Percentiles rank a stretch among this genome's conserved stretches.
Evolutionary conservation across 75 land plant species (phyloP).

Genomic region (Chamaecyparis obtusa): DNA sequence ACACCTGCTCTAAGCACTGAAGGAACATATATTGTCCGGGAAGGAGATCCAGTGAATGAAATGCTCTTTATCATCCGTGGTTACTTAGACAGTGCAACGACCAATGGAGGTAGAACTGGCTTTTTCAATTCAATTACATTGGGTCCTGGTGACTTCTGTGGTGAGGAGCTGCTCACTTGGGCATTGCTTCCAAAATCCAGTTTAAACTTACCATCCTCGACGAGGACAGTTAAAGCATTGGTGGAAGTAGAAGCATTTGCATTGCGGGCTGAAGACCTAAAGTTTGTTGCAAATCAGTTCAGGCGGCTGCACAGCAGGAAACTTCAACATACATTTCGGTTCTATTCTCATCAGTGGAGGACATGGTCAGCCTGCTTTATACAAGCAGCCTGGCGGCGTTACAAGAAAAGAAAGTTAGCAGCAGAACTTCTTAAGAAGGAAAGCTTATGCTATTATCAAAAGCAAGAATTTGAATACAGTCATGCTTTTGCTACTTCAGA

Average conservation of each 20-base stretch:
- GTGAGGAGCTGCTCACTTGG: constrained; percentile 90
- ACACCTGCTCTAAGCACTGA: constrained; percentile 69
- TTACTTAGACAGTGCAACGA: constrained; percentile 67
- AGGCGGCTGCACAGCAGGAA: constrained; percentile 68
- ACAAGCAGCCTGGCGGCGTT: constrained; percentile 77
- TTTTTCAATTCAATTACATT: constrained; percentile 71
- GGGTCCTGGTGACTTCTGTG: constrained; percentile 84
- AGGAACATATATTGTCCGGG: constrained; percentile 67
- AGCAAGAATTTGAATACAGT: constrained; percentile 4
- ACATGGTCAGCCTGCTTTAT: constrained; percentile 85
- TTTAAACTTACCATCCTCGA: constrained; percentile 66
- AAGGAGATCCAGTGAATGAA: constrained; percentile 88
- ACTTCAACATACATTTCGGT: constrained; percentile 77
- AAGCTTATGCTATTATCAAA: constrained; percentile 17
- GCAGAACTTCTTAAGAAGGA: constrained; percentile 30
- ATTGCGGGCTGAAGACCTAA: constrained; percentile 71
- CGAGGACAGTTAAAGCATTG: constrained; percentile 61
- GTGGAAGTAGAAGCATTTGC: constrained; percentile 80
- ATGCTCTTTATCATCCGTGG: constrained; percentile 92
- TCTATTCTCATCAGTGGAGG: constrained; percentile 81
- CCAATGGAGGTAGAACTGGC: constrained; percentile 73
- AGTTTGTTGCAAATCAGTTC: constrained; percentile 77
- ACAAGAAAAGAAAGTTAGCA: constrained; percentile 43
- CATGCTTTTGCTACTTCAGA: not conserved
- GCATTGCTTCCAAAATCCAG: constrained; percentile 60